Percentiles rank a stretch among this genome's conserved stretches.
These are phyloP conservation scores for Ligustrum vulgare DNA, from an alignment of 257 asterid species.

Conservation along the genomic window DNA sequence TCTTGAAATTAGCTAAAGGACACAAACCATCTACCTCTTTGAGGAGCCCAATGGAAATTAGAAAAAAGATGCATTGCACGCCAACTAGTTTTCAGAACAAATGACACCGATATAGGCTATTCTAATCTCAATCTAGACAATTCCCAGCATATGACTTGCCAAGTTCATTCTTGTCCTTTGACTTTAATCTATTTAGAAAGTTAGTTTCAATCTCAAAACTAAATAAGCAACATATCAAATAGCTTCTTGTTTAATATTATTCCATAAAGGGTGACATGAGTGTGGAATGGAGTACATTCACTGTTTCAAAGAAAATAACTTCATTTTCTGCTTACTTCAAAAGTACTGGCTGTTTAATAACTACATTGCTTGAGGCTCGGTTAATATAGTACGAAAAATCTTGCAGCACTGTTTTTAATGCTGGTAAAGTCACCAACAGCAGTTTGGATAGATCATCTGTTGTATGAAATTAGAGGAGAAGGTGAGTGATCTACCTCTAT, in stretches of 20 bases:
- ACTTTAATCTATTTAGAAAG: not conserved
- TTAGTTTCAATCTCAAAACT: not conserved
- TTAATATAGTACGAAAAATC: constrained; percentile 15
- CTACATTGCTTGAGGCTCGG: too few species aligned
- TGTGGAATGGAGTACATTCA: not conserved
- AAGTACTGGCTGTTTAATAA: too few species aligned
- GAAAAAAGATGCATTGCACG: too few species aligned
- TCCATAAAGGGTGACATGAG: not conserved
- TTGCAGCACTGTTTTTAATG: constrained; percentile 70
- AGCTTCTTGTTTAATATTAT: not conserved
- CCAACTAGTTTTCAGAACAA: too few species aligned
- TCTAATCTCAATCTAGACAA: not conserved
- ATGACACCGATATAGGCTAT: not conserved
- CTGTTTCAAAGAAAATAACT: too few species aligned
- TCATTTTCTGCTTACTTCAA: not conserved
- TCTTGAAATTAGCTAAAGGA: too few species aligned
- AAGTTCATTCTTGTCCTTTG: not conserved
- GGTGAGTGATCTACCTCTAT: constrained; percentile 30
- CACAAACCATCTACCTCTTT: too few species aligned
- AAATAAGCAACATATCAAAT: not conserved
- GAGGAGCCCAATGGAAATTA: too few species aligned
- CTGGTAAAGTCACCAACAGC: constrained; percentile 62
- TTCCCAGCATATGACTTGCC: not conserved
- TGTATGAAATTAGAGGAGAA: constrained; percentile 88
- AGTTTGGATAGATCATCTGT: constrained; percentile 36